Evolutionary conservation across 2,329 filamentous ascomycete species (phyloP), one percentile per base, ranked within the genome.

Genomic region (Phaeosphaeria sp.): DNA sequence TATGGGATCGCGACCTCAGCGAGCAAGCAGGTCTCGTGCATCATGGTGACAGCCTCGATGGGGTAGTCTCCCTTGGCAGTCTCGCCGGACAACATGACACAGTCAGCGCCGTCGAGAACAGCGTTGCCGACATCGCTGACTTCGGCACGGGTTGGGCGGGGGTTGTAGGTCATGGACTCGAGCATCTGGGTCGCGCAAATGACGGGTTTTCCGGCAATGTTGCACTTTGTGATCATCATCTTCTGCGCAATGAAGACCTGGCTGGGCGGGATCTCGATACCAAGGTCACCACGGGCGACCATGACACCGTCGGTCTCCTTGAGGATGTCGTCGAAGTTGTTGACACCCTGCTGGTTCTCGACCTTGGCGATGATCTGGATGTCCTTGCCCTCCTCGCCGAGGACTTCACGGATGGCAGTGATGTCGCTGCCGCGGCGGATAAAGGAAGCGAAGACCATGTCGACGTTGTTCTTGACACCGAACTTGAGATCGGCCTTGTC

Each of bases 211-310:
- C 95, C 95, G 70, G 93, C 93, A 77, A 97, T 89, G 86, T 99
- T 99, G 89, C 95, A 99, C 89, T 98, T 98, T 82, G 95, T 93
- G 81, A 99, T 99, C 87, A 99, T 93, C 92, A 99, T 99, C 91
- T 99, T 99, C 86, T 99, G 95, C 56, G 95, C 95, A 70, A 96
- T 92, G 82, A 99, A 99, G 68, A 99, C 95, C 86, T 99, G 95
- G 65, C 94, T 92, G 61, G 95, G 94, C 49, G 95, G 94, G 73
- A 99, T 99, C 84, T 99, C 95, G 73, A 99, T 99, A 85, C 95
- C 95, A 66, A 97, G 84, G 77, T 98, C 95, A 84, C 95, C 95
- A 88, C 95, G 94, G 74, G 95, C 95, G 70, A 99, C 95, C 95
- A 99, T 99, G 84, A 99, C 93, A 86, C 95, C 95, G 79, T 99